A percentile compares a stretch with the other conserved stretches of the same genome.
phyloP scores from a whole-genome alignment of 495 filamentous ascomycete genomes.

The Hyaloscypha finlandica region DNA sequence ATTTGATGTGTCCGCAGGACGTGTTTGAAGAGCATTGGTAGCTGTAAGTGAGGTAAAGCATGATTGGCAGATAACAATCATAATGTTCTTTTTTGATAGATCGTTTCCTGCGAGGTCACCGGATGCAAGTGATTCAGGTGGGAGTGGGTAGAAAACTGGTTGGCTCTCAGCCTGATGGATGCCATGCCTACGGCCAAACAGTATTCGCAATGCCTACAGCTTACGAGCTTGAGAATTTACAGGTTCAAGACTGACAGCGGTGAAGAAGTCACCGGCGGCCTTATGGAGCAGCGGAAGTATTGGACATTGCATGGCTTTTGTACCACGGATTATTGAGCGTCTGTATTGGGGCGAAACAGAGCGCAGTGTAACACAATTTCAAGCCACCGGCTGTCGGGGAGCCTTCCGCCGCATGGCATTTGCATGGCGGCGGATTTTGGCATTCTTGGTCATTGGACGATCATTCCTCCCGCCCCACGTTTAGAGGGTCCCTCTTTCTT shows the following conservation, averaged over 20 bases:
- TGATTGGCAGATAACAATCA: neutral
- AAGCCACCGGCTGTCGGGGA: neutral
- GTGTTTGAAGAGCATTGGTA: conserved; percentile 20
- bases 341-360: neutral
- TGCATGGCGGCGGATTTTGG: conserved; percentile 8
- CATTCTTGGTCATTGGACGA: conserved; percentile 13
- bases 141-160: neutral
- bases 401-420: neutral
- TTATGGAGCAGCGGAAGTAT: neutral
- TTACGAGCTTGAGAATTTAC: neutral
- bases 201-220: neutral
- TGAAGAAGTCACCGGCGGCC: neutral
- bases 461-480: neutral
- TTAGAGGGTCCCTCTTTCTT: neutral
- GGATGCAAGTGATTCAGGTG: neutral
- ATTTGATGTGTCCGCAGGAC: neutral
- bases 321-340: neutral
- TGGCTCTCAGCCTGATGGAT: neutral
- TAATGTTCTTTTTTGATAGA: conserved; percentile 2
- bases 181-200: neutral
- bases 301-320: neutral
- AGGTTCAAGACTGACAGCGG: neutral
- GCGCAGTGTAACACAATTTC: neutral
- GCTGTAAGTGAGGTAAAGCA: conserved; percentile 4
- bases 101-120: neutral